Evolutionary conservation across 768 basidiomycete species (phyloP), one percentile per base, ranked within the genome.

Genomic region (Phlebiopsis gigantea): DNA sequence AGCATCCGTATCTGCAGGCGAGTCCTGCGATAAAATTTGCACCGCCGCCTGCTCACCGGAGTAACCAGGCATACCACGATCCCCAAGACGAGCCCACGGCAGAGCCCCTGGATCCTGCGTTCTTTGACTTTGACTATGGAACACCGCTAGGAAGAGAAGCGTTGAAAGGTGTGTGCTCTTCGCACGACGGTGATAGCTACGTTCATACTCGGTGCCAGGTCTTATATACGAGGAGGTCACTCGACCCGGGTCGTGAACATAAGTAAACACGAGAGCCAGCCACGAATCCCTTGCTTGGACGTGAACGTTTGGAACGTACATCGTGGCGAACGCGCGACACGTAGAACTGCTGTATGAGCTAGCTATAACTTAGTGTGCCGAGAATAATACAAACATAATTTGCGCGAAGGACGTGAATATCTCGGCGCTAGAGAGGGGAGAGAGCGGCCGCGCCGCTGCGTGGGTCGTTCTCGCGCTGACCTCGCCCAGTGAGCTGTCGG

Each of bases 1-100:
- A 81, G 59, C 96, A 98, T 72, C 92, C 93, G 0, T 97, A 97
- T 69, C 77, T 96, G 24, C 82, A 83, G 75, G 91, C 88, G 51
- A 26, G 59, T 19, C 46, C 42, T 10, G 43, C 39, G 24, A 10
- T 29, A 41, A n/a, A 15, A 15, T 14, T 7, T 21, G 14, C n/a
- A 41, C 31, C n/a, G 17, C 19, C 19, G 14, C 14, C 30, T 28
- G 25, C 19, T 24, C 25, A 44, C 31, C 15, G 22, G 21, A 19
- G 49, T 8, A 29, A 17, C 15, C 43, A 90, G 88, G 84, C 90
- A 0, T 93, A 94, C 63, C 93, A 95, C 60, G 94, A 96, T 65
- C 82, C 88, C 5, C 81, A 83, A 12, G 94, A 98, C 66, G 94
- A 97, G 67, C 94, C 95, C 0, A 80, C 82, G 1, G 93, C 94